Evolutionary conservation across 2,329 filamentous ascomycete genomes (phyloP).

Genomic region (Paecilomyces variotii): DNA sequence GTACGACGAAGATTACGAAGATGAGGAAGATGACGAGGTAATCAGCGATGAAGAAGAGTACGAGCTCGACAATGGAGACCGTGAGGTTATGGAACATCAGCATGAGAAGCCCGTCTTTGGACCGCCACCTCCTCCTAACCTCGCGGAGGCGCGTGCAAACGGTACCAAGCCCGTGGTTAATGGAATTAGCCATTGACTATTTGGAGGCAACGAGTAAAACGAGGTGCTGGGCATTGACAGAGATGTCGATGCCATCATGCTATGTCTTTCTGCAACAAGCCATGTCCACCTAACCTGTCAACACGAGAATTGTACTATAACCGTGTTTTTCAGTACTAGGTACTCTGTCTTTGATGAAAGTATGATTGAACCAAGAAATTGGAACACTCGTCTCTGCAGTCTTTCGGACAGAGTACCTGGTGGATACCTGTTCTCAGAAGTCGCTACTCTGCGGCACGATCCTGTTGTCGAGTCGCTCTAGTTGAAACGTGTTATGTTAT

Average conservation of each 20-base stretch:
- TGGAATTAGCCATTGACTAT: slow-evolving; percentile 15
- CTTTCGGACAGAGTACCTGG: neutral
- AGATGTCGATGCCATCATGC: neutral
- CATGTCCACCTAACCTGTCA: neutral
- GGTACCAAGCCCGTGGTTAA: slow-evolving; percentile 37
- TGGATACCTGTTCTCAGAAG: neutral
- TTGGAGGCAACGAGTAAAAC: neutral
- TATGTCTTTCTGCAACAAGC: neutral
- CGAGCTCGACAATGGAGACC: slow-evolving; percentile 58
- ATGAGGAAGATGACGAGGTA: slow-evolving; percentile 54
- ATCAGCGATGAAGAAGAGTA: slow-evolving; percentile 53
- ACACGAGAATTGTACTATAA: neutral
- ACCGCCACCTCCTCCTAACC: slow-evolving; percentile 44
- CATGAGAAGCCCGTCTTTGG: slow-evolving; percentile 38
- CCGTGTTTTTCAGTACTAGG: neutral
- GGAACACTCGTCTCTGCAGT: neutral
- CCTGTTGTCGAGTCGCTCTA: neutral
- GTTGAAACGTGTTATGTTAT: neutral
- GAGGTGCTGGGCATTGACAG: neutral
- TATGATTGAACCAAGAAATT: neutral
- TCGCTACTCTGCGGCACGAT: neutral
- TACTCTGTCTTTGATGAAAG: neutral
- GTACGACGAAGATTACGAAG: slow-evolving; percentile 50
- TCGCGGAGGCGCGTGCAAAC: slow-evolving; percentile 39
- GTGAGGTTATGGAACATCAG: slow-evolving; percentile 43